Percentiles rank a stretch among this genome's conserved stretches.
Conservation (phyloP, 2,329 filamentous ascomycete genomes). For the Alternaria sp. region DNA sequence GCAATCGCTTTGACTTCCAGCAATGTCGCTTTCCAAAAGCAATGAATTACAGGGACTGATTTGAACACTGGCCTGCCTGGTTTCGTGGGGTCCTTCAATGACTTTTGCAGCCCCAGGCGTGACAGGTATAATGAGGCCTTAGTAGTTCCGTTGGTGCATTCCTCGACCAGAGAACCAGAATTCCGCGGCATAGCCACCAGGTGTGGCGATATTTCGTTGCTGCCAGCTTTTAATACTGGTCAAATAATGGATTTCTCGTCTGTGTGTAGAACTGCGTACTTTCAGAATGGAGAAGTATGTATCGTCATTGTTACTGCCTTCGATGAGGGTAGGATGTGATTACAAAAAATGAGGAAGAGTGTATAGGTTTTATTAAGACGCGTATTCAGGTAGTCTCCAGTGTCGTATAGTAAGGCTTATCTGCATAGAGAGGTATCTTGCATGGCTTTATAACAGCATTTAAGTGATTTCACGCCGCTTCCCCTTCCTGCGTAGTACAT, state of each 20-base stretch:
- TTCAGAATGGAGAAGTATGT: not conserved
- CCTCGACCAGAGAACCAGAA: not conserved
- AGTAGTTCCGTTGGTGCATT: not conserved
- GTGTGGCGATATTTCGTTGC: not conserved
- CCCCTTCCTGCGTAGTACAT: not conserved
- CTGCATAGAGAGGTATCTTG: not conserved
- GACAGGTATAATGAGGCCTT: not conserved
- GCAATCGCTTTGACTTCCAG: not conserved
- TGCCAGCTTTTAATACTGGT: not conserved
- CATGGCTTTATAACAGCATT: not conserved
- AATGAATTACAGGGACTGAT: not conserved
- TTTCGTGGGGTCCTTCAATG: not conserved
- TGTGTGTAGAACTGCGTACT: not conserved
- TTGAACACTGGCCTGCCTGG: not conserved
- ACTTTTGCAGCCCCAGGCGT: not conserved
- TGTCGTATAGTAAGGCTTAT: not conserved
- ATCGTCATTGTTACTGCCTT: not conserved
- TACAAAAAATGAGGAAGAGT: not conserved
- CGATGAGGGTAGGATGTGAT: not conserved
- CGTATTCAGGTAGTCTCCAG: not conserved
- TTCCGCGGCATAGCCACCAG: not conserved
- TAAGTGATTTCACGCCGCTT: not conserved
- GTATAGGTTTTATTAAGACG: not conserved
- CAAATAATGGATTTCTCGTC: not conserved
- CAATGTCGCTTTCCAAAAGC: not conserved